Evolutionary conservation across 2,329 filamentous ascomycete species (phyloP), one percentile per base, ranked within the genome.

Genomic region (Hirsutella rhossiliensis): DNA sequence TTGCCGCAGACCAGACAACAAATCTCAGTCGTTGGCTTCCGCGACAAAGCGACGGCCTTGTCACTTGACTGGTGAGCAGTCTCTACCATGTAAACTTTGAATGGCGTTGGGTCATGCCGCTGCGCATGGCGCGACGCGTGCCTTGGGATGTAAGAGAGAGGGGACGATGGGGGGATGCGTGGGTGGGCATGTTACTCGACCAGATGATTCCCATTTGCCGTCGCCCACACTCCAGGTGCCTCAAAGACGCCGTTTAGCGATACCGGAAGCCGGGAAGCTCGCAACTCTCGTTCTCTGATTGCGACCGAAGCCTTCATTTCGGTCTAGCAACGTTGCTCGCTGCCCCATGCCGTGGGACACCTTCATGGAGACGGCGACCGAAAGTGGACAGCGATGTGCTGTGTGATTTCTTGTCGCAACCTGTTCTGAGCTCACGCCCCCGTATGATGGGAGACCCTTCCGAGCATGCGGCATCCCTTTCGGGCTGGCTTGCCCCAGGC

Each of bases 321-420:
- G 45, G 30, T 17, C 12, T 43, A 29, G 47, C 44, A 46, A 48
- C 47, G 47, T 48, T 48, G 47, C 44, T 43, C 18, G 39, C 27
- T 28, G 12, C 15, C 7, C 11, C 11, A 31, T 23, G 11, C 18
- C 34, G 34, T 37, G 34, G 34, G 34, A n/a, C 15, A 37, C n/a
- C 18, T 19, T 17, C 34, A 18, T 37, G 34, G 9, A 37, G 23
- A 37, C 18, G 15, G 34, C 15, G 18, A 18, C 6, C 34, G 13
- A 15, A 11, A 19, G 34, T 17, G 11, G 15, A n/a, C n/a, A 17
- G n/a, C 15, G 6, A 37, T 5, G 34, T 17, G 34, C 5, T 37
- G 18, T 37, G 12, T 17, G 31, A 34, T 34, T 17, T 34, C n/a
- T 34, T 5, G 31, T 12, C 31, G 31, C 11, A 34, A 15, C 13